Evolutionary conservation across 1,284 basidiomycete genomes (phyloP).

Genomic region (Ustilago sp.): DNA sequence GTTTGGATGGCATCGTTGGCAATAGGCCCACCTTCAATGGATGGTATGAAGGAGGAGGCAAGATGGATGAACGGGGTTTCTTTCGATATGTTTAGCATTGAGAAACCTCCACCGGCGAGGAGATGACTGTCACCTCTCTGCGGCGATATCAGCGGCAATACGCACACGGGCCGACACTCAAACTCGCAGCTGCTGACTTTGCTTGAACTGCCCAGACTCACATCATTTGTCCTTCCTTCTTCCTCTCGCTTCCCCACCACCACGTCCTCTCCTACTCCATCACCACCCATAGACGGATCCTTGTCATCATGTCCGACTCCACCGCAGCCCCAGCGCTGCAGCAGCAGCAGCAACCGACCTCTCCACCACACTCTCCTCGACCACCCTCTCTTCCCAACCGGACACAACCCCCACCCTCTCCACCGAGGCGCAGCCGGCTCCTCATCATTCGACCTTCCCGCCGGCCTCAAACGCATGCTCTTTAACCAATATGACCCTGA

Average conservation of each 20-base stretch:
- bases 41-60: background rate
- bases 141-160: background rate
- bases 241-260: background rate
- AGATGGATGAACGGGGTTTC: background rate
- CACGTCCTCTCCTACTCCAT: background rate
- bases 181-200: background rate
- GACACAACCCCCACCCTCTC: conserved; percentile 36
- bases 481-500: conserved; percentile 44
- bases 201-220: background rate
- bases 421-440: conserved; percentile 31
- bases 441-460: conserved; percentile 21
- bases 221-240: background rate
- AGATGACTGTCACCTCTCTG: background rate
- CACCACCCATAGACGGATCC: background rate
- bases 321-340: conserved; percentile 4
- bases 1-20: conserved; percentile 16
- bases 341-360: conserved; percentile 22
- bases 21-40: background rate
- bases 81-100: background rate
- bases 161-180: background rate
- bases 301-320: conserved; percentile 7
- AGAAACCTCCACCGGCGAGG: background rate
- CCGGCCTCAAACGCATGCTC: conserved; percentile 30
- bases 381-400: conserved; percentile 5
- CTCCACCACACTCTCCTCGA: conserved; percentile 10